Base-by-base conservation (phyloP, 176 grass and related monocot genomes). In the Hordeum marinum region DNA sequence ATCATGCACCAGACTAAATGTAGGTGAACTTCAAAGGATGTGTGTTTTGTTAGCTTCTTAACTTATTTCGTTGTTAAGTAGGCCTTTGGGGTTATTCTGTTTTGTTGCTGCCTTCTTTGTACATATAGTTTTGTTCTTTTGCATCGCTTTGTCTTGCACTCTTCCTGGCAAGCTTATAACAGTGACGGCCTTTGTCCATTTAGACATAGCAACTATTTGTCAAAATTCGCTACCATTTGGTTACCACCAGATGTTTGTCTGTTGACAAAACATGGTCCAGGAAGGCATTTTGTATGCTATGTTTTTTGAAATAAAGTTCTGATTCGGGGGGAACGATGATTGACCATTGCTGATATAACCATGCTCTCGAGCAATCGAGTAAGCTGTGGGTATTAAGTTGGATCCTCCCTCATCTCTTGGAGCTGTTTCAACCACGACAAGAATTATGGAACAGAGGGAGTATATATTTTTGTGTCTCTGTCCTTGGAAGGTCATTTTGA, bases 401-500 rank as follows among this genome's bases (percentile, higher is more conserved):
- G 6, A 54, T 54, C 1, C 50, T 7, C 17, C 17, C 50, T 54
- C 6, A 17, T 54, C 50, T 20, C 50, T 54, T 54, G 50, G 50
- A 54, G 50, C 50, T 6, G 17, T 54, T 54, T 54, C 6, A 54
- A 20, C 17, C 50, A 54, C 2, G 6, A 50, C 46, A 50, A 50
- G 46, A 50, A 50, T 50, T 50, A 50, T 50, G 46, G 46, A 1
- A 50, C 5, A 14, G 46, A 50, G 46, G 46, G 46, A 50, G 46
- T 50, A 50, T 50, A 17, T 12, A 3, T 26, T n/a, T 18, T 45
- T 60, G 59, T 41, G 62, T 13, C 46, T 31, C 41, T 68, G 31
- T 7, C 23, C 39, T 86, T 23, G 84, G 84, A 86, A 7, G 84
- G 84, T 82, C 84, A 70, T 23, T 35, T 26, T 66, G 17, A 34